A percentile compares a stretch with the other conserved stretches of the same genome.
Evolutionary conservation across 1,284 basidiomycete species (phyloP).

Genomic region (Vanrija sp.): DNA sequence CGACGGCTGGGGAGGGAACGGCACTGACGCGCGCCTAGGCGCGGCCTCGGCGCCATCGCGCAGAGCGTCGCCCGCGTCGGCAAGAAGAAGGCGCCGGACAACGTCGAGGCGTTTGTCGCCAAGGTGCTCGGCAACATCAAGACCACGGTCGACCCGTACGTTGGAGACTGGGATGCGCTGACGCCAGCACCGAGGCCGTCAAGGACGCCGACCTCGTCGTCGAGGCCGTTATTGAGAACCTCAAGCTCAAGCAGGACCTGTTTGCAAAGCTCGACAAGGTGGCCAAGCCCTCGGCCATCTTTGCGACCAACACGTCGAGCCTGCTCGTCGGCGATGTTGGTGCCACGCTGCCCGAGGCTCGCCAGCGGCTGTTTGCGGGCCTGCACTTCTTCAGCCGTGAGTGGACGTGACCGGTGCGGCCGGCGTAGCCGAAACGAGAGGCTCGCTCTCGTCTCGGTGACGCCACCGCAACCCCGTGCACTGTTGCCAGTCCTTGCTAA

Average conservation of each 20-base stretch:
- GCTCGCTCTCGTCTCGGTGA: too few relatives aligned
- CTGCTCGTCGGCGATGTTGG: constrained; percentile 55
- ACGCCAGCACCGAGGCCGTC: constrained; percentile 48
- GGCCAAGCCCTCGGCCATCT: constrained; percentile 50
- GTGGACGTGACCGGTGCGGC: too few relatives aligned
- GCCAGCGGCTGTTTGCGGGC: constrained; percentile 52
- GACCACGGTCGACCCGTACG: constrained; percentile 53
- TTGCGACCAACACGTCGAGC: constrained; percentile 56
- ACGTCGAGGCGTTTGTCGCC: constrained; percentile 43
- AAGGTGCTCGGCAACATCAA: constrained; percentile 51
- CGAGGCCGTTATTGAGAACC: constrained; percentile 58
- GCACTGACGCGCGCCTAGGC: constrained; percentile 38
- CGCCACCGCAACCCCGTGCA: too few relatives aligned
- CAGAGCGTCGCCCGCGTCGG: constrained; percentile 55
- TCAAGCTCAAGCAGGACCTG: constrained; percentile 56
- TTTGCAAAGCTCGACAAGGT: constrained; percentile 54
- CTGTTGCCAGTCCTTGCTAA: not conserved
- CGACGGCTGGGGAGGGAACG: constrained; percentile 9
- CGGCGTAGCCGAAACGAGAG: too few relatives aligned
- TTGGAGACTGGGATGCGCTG: not conserved
- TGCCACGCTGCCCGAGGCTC: constrained; percentile 31
- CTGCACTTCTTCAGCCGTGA: constrained; percentile 56
- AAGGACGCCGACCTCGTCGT: constrained; percentile 54
- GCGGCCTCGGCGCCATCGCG: constrained; percentile 54
- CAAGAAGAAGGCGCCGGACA: constrained; percentile 52